Evolutionary conservation across 345 rosid genomes (phyloP).

Genomic region (Diplotaxis tenuifolia): DNA sequence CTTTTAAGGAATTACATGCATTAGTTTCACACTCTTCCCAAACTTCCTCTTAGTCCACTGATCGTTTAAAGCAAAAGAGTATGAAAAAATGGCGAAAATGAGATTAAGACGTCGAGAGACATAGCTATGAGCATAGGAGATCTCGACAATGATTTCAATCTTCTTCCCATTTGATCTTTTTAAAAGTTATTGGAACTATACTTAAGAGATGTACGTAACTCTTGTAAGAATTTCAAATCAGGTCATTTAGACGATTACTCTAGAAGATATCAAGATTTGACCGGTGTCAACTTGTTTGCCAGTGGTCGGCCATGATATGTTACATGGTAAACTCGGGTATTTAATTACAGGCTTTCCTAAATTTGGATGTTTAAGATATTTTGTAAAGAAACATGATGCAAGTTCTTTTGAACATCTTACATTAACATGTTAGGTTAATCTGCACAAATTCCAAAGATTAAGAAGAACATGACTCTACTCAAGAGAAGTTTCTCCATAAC

Average conservation of each 20-base stretch:
- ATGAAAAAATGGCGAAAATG: neutral
- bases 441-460: neutral
- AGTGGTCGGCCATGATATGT: too few relatives aligned
- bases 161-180: neutral
- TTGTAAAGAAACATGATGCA: neutral
- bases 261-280: neutral
- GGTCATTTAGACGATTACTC: neutral
- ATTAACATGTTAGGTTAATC: constrained; percentile 5
- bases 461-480: neutral
- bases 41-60: neutral
- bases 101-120: neutral
- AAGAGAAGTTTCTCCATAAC: neutral
- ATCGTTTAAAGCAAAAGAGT: neutral
- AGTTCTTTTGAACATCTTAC: neutral
- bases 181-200: neutral
- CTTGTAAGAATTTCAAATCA: neutral
- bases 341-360: neutral
- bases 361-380: neutral
- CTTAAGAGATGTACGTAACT: neutral
- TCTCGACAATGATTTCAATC: neutral
- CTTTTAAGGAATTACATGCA: neutral
- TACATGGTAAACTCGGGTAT: neutral
- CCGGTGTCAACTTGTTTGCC: neutral
- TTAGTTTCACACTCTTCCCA: neutral
- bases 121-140: neutral